A percentile compares a stretch with the other conserved stretches of the same genome.
Evolutionary conservation across 345 rosid genomes (phyloP).

Genomic region (Arabis alpina): DNA sequence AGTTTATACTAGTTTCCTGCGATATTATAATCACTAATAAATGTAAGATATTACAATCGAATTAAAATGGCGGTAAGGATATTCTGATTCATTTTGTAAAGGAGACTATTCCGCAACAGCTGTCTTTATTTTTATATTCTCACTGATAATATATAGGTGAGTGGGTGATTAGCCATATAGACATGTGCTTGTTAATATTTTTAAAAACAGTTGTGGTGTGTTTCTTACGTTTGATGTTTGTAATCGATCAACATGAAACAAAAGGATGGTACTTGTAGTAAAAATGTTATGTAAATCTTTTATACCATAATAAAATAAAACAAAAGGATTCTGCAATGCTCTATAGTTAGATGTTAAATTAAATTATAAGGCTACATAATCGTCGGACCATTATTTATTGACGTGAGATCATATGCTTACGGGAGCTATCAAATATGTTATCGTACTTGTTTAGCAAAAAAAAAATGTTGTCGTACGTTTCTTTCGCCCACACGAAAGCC

Average conservation of each 20-base stretch:
- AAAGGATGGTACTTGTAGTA: neutral
- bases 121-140: neutral
- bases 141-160: neutral
- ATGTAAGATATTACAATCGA: neutral
- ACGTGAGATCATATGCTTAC: constrained; percentile 30
- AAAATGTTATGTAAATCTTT: neutral
- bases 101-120: too few relatives aligned
- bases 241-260: neutral
- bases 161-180: too few relatives aligned
- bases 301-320: too few relatives aligned
- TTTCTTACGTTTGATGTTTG: neutral
- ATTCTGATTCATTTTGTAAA: neutral
- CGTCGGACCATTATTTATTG: constrained; percentile 9
- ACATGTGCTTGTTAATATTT: neutral
- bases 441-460: neutral
- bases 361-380: neutral
- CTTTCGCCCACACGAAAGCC: constrained; percentile 8
- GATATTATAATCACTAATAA: neutral
- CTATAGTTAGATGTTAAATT: constrained; percentile 9
- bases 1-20: neutral
- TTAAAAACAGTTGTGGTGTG: neutral
- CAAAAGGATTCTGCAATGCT: too few relatives aligned
- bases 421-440: neutral
- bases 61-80: neutral
- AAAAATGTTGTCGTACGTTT: constrained; percentile 13